These are phyloP conservation scores for Cladochytrium tenue DNA, from an alignment of 371 early-diverging fungal genomes.

Conservation along the genomic window DNA sequence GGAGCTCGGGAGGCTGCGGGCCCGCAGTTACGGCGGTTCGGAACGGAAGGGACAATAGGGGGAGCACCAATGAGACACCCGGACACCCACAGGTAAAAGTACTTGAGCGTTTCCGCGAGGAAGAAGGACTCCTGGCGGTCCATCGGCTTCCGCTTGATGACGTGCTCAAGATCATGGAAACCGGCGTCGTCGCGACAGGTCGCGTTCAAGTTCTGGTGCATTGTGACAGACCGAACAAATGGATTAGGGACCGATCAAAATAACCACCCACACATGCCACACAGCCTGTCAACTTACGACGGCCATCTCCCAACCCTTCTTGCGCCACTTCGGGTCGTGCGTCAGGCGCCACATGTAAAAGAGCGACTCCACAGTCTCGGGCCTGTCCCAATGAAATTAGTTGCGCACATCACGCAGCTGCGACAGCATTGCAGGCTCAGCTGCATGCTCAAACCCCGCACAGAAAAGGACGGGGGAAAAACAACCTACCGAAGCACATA, in stretches of 20 bases:
- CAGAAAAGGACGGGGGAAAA: too few relatives aligned
- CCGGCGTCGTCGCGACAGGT: neutral
- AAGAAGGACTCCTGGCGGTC: constrained; percentile 86
- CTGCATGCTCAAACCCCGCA: too few relatives aligned
- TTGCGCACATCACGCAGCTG: neutral
- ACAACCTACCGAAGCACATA: constrained; percentile 8
- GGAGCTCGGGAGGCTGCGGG: too few relatives aligned
- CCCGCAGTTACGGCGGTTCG: too few relatives aligned
- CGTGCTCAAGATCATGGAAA: neutral
- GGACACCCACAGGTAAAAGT: constrained; percentile 72
- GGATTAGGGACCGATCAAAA: too few relatives aligned
- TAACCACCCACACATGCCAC: too few relatives aligned
- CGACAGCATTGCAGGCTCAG: too few relatives aligned
- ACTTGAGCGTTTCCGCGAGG: constrained; percentile 93
- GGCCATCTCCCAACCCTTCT: constrained; percentile 86
- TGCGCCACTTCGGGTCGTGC: constrained; percentile 74
- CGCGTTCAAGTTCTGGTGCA: neutral
- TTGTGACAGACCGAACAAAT: too few relatives aligned
- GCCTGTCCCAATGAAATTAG: constrained; percentile 41
- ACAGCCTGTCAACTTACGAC: constrained; percentile 5
- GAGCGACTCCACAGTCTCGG: constrained; percentile 86
- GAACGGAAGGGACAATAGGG: too few relatives aligned
- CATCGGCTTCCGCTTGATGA: neutral
- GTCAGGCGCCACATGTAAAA: constrained; percentile 84
- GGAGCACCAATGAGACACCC: too few relatives aligned